phyloP scores from a whole-genome alignment of 805 yeast genomes.

The Candida takata region DNA sequence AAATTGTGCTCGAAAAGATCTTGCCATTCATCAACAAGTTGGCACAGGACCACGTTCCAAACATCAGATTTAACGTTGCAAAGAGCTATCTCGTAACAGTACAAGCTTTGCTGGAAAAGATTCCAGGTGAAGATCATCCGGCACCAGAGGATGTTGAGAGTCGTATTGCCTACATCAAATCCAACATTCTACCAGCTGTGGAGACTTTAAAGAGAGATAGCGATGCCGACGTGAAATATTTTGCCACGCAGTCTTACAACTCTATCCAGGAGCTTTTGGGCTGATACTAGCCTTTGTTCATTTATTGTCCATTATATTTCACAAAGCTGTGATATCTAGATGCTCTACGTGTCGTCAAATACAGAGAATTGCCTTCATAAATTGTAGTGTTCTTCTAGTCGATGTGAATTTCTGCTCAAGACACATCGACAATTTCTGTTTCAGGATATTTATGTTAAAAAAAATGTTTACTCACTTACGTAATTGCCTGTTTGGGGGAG shows the following conservation, averaged over 20 bases:
- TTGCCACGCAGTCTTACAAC: conserved; percentile 60
- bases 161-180: conserved; percentile 31
- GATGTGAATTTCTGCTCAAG: too few relatives aligned
- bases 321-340: too few relatives aligned
- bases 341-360: too few relatives aligned
- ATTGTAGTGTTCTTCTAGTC: too few relatives aligned
- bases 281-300: too few relatives aligned
- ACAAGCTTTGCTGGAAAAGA: conserved; percentile 37
- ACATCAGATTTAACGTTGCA: conserved; percentile 92
- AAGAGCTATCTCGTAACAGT: conserved; percentile 64
- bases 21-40: conserved; percentile 75
- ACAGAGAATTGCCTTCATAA: too few relatives aligned
- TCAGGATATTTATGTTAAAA: too few relatives aligned
- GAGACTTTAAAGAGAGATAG: conserved; percentile 59
- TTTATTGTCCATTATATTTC: too few relatives aligned
- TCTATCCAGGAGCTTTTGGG: conserved; percentile 9
- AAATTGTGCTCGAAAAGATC: conserved; percentile 53
- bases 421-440: too few relatives aligned
- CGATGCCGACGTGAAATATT: conserved; percentile 87
- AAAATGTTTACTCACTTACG: too few relatives aligned
- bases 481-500: too few relatives aligned
- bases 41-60: conserved; percentile 80
- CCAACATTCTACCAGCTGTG: conserved; percentile 56
- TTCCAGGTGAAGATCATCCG: conserved; percentile 13
- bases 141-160: conserved; percentile 11